A percentile compares a stretch with the other conserved stretches of the same genome.
phyloP scores from a whole-genome alignment of 2,329 filamentous ascomycete genomes.

The Cylindrodendrum hubeiense region DNA sequence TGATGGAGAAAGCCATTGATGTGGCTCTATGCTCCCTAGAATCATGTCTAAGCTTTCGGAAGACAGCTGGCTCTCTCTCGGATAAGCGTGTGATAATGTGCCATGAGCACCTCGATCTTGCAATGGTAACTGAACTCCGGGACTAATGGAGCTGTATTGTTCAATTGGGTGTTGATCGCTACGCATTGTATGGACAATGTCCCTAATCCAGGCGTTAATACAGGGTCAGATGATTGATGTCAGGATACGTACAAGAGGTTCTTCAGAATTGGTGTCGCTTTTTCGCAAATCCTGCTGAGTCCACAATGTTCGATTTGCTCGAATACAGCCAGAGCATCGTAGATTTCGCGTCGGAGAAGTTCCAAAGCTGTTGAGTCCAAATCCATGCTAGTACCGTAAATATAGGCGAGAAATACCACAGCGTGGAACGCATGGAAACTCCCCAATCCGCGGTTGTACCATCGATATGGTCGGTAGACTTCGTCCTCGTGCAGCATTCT shows the following conservation, averaged over 20 bases:
- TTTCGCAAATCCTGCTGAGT: neutral
- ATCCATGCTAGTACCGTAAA: neutral
- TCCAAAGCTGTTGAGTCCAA: neutral
- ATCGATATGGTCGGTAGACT: constrained; percentile 22
- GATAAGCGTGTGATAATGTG: neutral
- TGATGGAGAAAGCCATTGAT: constrained; percentile 30
- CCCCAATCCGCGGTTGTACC: constrained; percentile 29
- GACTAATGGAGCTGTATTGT: neutral
- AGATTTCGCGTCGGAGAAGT: neutral
- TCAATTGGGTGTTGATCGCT: neutral
- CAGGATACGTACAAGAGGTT: neutral
- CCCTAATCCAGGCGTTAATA: neutral
- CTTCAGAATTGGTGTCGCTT: constrained; percentile 1
- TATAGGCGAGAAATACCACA: constrained; percentile 17
- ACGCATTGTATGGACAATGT: neutral
- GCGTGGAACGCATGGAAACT: constrained; percentile 32
- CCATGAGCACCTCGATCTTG: neutral
- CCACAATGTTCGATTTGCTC: neutral
- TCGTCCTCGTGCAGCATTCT: constrained; percentile 1
- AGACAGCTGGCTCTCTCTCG: neutral
- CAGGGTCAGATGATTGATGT: neutral
- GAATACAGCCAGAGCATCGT: neutral
- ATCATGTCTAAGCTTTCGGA: neutral
- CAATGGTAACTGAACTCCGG: neutral
- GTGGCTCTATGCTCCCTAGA: constrained; percentile 20